Base-by-base conservation (phyloP, 805 yeast genomes). In the Jamesozyma spencerorum region DNA sequence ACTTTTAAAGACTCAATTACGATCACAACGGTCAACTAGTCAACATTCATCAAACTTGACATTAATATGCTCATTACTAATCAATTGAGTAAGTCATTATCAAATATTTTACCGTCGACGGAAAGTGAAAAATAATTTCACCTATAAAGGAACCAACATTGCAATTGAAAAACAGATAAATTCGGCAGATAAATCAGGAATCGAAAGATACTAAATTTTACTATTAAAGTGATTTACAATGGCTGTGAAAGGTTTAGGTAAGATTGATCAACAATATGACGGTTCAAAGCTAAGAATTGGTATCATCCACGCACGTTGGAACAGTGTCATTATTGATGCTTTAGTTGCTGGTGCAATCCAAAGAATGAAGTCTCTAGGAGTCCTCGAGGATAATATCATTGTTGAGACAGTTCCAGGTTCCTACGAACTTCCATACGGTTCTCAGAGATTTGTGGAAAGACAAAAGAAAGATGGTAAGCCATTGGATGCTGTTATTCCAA, bases 221-320 rank as follows among this genome's bases (percentile, higher is more conserved):
- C 20, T 22, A 18, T 15, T 10, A 11, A 18, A 12, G 7, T 5
- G 8, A 20, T 4, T 18, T 12, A 64, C 20, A 49, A 81, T 81
- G 90, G 90, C 87, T 43, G 76, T 83, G 42, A 77, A 78, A 60
- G 95, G 95, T 50, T 68, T 86, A 52, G 95, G 95, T 26, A 64
- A 75, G 53, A 54, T 77, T 15, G 92, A 85, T 61, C 74, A 77
- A 58, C 51, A 59, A 39, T 82, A 82, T 61, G 80, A 82, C 58
- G 94, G 82, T 49, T 71, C 81, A 22, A 57, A 66, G 2, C 68
- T 88, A 48, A 74, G 81, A 51, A 70, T 92, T 40, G 96, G 90
- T 28, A 86, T 92, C 56, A 74, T 92, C 42, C 96, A 88, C 62
- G 97, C 98, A 13, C 83, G 98, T 63, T 92, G 98, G 98, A 92